Conservation (phyloP, 768 basidiomycete genomes). For the Phylloporus rhodoxanthus region DNA sequence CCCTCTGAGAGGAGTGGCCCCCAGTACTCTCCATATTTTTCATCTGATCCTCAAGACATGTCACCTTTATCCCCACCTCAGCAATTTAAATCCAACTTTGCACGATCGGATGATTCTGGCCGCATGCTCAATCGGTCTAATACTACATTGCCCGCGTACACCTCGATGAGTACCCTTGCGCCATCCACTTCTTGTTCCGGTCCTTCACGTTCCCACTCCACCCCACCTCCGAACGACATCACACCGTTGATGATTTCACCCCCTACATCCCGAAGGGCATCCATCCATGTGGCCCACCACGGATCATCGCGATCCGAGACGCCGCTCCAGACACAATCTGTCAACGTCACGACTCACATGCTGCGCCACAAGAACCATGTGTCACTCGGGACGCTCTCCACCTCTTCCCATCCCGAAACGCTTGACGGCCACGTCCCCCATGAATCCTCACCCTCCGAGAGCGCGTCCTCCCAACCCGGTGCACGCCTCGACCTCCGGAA, state of each 20-base stretch:
- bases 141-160: conserved; percentile 20
- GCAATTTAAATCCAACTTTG: conserved; percentile 8
- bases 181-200: conserved; percentile 24
- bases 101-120: conserved; percentile 17
- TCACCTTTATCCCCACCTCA: conserved; percentile 13
- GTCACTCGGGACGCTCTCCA: conserved; percentile 7
- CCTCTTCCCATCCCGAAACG: conserved; percentile 5
- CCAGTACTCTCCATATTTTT: conserved; percentile 14
- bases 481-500: conserved; percentile 7
- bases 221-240: conserved; percentile 7
- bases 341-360: conserved; percentile 8
- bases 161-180: conserved; percentile 25
- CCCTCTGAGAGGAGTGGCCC: conserved; percentile 8
- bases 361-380: conserved; percentile 24
- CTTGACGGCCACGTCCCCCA: not conserved
- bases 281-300: conserved; percentile 6
- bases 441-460: conserved; percentile 15
- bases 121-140: conserved; percentile 18
- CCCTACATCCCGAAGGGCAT: conserved; percentile 14
- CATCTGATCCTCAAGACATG: conserved; percentile 18
- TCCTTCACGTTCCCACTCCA: conserved; percentile 17
- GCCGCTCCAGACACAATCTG: conserved; percentile 11
- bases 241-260: conserved; percentile 14
- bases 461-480: too few relatives aligned
- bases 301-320: conserved; percentile 4